These are phyloP conservation scores for Phytophthora sansomeana DNA, from an alignment of 352 stramenopile genomes.

Conservation along the genomic window DNA sequence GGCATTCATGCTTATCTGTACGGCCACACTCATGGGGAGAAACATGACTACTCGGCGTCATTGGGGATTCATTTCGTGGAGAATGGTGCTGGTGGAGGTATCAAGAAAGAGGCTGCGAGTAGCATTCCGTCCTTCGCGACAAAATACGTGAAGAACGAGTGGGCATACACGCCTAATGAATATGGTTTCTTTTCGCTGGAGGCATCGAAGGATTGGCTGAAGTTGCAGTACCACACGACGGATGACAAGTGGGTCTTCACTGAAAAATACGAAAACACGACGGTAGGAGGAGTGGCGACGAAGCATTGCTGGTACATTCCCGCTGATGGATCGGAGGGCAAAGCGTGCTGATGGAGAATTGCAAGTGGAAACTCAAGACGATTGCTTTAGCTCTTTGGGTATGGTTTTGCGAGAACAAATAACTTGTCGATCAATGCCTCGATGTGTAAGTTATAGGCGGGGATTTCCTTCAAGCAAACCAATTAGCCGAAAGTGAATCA, in stretches of 20 bases:
- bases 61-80: conserved; percentile 9
- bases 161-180: conserved; percentile 5
- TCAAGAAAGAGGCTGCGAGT: conserved; percentile 4
- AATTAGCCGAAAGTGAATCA: no score
- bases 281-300: background rate
- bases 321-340: conserved; percentile 5
- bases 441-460: no score
- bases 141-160: conserved; percentile 6
- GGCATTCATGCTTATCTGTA: conserved; percentile 39
- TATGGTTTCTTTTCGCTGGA: conserved; percentile 12
- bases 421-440: no score
- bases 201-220: conserved; percentile 7
- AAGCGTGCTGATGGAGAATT: background rate
- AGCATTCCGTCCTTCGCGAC: background rate
- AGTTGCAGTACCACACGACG: conserved; percentile 15
- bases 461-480: no score
- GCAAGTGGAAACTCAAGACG: no score
- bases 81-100: conserved; percentile 6
- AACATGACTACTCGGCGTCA: conserved; percentile 52
- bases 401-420: no score
- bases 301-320: background rate
- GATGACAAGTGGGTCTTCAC: conserved; percentile 4
- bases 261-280: background rate
- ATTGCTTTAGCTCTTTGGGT: no score
- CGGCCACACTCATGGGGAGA: conserved; percentile 63